These are phyloP conservation scores for Plantago major DNA, from an alignment of 257 asterid genomes.

Conservation along the genomic window DNA sequence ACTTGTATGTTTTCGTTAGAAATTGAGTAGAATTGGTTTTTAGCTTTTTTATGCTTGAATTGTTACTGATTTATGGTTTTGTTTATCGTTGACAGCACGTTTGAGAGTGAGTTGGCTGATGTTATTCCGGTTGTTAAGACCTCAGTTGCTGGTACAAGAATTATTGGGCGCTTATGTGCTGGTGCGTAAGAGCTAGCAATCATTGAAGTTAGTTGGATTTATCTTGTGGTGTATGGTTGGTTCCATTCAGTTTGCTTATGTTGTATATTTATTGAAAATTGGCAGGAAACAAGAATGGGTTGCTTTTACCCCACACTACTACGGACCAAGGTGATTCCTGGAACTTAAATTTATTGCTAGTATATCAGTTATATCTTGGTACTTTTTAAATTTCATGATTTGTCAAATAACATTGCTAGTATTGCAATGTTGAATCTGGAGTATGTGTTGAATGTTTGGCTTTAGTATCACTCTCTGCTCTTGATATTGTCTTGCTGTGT, in stretches of 20 bases:
- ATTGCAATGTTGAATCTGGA: too few relatives aligned
- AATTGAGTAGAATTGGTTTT: not conserved
- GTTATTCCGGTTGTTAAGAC: conserved; percentile 84
- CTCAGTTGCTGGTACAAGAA: conserved; percentile 81
- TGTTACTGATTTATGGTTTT: not conserved
- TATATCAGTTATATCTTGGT: not conserved
- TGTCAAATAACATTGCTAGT: too few relatives aligned
- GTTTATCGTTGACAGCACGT: conserved; percentile 49
- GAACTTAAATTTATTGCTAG: not conserved
- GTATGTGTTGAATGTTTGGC: too few relatives aligned
- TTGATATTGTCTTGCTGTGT: too few relatives aligned
- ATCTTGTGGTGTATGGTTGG: too few relatives aligned
- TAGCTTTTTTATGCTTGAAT: not conserved
- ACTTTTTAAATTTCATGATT: too few relatives aligned
- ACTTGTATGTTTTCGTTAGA: not conserved
- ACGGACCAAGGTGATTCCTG: conserved; percentile 78
- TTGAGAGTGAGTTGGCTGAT: conserved; percentile 77
- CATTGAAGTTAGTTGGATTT: not conserved
- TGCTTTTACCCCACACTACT: conserved; percentile 89
- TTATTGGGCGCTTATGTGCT: conserved; percentile 85
- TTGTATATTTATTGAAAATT: not conserved
- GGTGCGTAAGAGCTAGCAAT: conserved; percentile 37
- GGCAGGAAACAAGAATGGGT: conserved; percentile 89
- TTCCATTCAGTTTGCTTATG: conserved; percentile 3
- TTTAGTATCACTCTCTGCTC: too few relatives aligned